Conservation (phyloP, 306 rosid species). For the Quercus robur region DNA sequence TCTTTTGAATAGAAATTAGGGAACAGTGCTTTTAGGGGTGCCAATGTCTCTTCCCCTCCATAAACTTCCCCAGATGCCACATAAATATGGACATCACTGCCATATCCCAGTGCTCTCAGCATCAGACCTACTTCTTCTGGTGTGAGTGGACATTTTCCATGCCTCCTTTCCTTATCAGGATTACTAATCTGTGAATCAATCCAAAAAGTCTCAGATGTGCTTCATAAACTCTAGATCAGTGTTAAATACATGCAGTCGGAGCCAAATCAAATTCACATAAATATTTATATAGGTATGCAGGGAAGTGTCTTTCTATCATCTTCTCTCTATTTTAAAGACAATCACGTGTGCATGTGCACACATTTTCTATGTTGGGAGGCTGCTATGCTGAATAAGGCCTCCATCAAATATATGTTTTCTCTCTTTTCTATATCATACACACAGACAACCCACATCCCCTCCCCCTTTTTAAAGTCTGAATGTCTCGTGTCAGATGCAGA, state of each 20-base stretch:
- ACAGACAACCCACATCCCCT: not conserved
- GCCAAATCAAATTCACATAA: not conserved
- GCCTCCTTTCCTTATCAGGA: slow-evolving; percentile 95
- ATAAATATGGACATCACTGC: slow-evolving; percentile 83
- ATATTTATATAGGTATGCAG: not conserved
- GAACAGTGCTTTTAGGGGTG: slow-evolving; percentile 79
- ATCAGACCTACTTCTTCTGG: slow-evolving; percentile 99
- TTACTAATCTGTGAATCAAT: slow-evolving; percentile 68
- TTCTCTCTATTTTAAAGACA: not conserved
- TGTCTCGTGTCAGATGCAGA: not conserved
- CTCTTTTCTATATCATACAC: not conserved
- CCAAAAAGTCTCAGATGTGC: slow-evolving; percentile 7
- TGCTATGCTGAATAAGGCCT: not conserved
- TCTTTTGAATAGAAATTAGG: slow-evolving; percentile 92
- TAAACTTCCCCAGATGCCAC: slow-evolving; percentile 98
- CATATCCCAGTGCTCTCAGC: slow-evolving; percentile 96
- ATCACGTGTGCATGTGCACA: not conserved
- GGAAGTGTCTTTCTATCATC: not conserved
- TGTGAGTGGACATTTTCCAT: slow-evolving; percentile 96
- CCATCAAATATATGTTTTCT: not conserved
- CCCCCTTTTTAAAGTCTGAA: not conserved
- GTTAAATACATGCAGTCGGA: not conserved
- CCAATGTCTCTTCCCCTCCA: slow-evolving; percentile 91
- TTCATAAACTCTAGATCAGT: not conserved
- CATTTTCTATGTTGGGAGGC: not conserved